These are phyloP conservation scores for Inonotus obliquus DNA, from an alignment of 1,284 basidiomycete genomes.

Conservation along the genomic window DNA sequence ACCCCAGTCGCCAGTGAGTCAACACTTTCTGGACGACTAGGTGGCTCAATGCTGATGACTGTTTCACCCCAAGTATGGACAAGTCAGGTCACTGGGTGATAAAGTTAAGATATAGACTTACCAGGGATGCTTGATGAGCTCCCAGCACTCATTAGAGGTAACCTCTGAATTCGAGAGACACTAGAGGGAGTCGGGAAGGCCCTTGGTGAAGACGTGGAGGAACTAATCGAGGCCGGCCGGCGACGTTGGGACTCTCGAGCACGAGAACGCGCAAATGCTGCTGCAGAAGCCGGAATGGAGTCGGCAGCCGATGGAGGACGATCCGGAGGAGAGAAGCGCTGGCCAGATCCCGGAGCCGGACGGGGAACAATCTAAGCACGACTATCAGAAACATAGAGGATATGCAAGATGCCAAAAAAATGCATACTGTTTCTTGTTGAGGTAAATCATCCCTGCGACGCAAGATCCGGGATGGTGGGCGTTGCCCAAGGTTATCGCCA, in stretches of 20 bases:
- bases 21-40: constrained; percentile 9
- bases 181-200: neutral
- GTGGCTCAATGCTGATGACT: constrained; percentile 15
- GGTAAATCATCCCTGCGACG: neutral
- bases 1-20: constrained; percentile 7
- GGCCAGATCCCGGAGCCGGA: neutral
- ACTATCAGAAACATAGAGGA: neutral
- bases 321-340: neutral
- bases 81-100: neutral
- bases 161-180: neutral
- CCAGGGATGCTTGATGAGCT: constrained; percentile 11
- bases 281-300: neutral
- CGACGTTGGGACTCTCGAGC: neutral
- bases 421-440: constrained; percentile 11
- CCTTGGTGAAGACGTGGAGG: constrained; percentile 1
- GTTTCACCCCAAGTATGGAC: neutral
- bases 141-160: neutral
- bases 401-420: neutral
- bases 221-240: neutral
- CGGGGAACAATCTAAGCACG: constrained; percentile 9
- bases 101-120: neutral
- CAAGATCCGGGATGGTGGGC: neutral
- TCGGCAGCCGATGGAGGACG: constrained; percentile 3
- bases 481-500: neutral
- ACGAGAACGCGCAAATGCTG: neutral